phyloP scores from a whole-genome alignment of 2,329 filamentous ascomycete genomes.

The Ceratocystis huliohia region DNA sequence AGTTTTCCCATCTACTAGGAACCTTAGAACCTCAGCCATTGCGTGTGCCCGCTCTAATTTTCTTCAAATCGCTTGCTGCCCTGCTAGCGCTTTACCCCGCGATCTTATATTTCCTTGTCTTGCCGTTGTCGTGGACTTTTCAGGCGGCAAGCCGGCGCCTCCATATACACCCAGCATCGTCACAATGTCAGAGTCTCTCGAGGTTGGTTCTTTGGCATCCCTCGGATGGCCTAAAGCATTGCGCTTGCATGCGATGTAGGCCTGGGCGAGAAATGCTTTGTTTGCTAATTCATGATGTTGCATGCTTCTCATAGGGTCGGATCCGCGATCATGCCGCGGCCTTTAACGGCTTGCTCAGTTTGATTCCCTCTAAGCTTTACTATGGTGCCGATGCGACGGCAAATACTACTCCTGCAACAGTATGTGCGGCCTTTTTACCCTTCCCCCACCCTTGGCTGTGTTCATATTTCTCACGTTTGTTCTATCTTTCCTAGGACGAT shows the following conservation, averaged over 20 bases:
- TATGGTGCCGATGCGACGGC: constrained; percentile 80
- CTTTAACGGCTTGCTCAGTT: constrained; percentile 73
- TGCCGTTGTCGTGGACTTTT: background rate
- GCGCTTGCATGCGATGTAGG: background rate
- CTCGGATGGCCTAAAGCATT: background rate
- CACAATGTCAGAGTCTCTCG: constrained; percentile 25
- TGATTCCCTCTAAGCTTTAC: constrained; percentile 84
- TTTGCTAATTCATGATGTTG: constrained; percentile 14
- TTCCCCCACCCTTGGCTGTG: constrained; percentile 9
- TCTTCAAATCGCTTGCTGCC: background rate
- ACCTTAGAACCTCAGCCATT: background rate
- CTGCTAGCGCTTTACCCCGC: background rate
- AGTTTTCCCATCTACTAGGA: constrained; percentile 3
- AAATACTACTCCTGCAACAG: constrained; percentile 34
- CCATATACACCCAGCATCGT: background rate
- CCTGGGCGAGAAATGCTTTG: background rate
- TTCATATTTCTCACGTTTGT: constrained; percentile 1
- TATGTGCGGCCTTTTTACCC: constrained; percentile 39
- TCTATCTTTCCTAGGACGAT: constrained; percentile 52
- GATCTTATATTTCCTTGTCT: background rate
- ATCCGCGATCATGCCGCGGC: constrained; percentile 53
- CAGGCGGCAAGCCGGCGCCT: background rate
- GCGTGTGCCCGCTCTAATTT: background rate
- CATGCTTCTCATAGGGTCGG: constrained; percentile 35
- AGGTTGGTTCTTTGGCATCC: constrained; percentile 23